These are phyloP conservation scores for Daldinia loculata DNA, from an alignment of 495 filamentous ascomycete genomes.

Conservation along the genomic window DNA sequence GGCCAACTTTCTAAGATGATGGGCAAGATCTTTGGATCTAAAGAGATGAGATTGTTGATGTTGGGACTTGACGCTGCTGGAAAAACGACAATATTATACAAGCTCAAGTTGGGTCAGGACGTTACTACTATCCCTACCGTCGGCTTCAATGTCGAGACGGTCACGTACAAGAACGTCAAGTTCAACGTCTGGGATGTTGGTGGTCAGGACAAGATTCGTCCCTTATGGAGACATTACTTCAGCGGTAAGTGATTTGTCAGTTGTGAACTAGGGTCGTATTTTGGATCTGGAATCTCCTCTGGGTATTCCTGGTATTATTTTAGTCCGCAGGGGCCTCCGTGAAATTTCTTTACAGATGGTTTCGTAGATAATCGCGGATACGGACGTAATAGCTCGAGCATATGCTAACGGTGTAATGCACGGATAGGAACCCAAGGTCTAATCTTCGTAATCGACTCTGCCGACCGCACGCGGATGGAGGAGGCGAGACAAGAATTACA, in stretches of 20 bases:
- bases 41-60: constrained; percentile 99
- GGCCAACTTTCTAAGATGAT: constrained; percentile 86
- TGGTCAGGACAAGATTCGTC: constrained; percentile 98
- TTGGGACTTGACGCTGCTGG: constrained; percentile 96
- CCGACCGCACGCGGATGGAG: constrained; percentile 83
- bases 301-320: background rate
- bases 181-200: constrained; percentile 99
- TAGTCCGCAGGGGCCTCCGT: background rate
- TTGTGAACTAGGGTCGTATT: background rate
- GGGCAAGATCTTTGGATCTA: constrained; percentile 97
- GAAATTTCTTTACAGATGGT: background rate
- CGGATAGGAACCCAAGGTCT: constrained; percentile 86
- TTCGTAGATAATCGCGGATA: background rate
- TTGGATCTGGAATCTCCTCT: background rate
- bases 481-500: constrained; percentile 91
- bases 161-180: constrained; percentile 98
- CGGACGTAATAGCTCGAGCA: background rate
- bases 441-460: constrained; percentile 97
- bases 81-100: constrained; percentile 99
- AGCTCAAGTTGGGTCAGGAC: constrained; percentile 96
- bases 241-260: constrained; percentile 68
- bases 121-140: constrained; percentile 99
- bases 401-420: constrained; percentile 1
- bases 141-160: constrained; percentile 99
- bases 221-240: constrained; percentile 98